A percentile compares a stretch with the other conserved stretches of the same genome.
Evolutionary conservation across 176 grass and related monocot genomes (phyloP).

Genomic region (Musa acuminata): DNA sequence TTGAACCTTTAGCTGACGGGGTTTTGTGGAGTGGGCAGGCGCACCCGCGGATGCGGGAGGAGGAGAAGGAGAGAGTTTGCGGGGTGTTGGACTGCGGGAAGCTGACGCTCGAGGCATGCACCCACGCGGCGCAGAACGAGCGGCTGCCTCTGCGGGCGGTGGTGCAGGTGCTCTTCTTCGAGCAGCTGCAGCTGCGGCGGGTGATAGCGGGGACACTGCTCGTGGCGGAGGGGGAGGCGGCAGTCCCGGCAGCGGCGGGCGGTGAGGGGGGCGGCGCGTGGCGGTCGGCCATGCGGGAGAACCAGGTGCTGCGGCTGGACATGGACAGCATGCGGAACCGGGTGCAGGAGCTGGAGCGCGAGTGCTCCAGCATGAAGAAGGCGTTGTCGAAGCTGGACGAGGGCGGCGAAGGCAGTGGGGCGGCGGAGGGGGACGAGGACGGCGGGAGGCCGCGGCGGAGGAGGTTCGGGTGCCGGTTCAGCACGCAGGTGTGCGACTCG

Average conservation of each 20-base stretch:
- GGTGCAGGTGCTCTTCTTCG: conserved; percentile 98
- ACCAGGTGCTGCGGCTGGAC: conserved; percentile 64
- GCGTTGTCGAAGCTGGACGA: conserved; percentile 61
- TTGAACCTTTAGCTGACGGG: not conserved
- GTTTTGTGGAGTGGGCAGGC: conserved; percentile 21
- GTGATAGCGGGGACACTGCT: conserved; percentile 59
- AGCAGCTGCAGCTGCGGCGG: conserved; percentile 79
- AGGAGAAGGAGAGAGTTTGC: conserved; percentile 65
- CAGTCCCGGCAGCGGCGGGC: not conserved
- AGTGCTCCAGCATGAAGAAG: conserved; percentile 79
- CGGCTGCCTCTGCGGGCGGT: conserved; percentile 82
- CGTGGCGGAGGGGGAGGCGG: conserved; percentile 16
- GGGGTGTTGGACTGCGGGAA: conserved; percentile 75
- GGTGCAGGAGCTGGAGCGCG: conserved; percentile 58
- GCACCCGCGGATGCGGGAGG: conserved; percentile 52
- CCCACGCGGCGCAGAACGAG: conserved; percentile 93
- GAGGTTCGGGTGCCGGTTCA: conserved; percentile 40
- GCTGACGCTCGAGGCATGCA: conserved; percentile 92
- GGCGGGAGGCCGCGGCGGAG: conserved; percentile 31
- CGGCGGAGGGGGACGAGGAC: conserved; percentile 4
- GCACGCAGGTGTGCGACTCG: conserved; percentile 20
- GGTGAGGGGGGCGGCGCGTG: conserved; percentile 4
- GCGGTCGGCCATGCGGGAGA: conserved; percentile 35
- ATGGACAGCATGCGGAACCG: conserved; percentile 79
- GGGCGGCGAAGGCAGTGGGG: not conserved